A percentile compares a stretch with the other conserved stretches of the same genome.
phyloP scores from a whole-genome alignment of 2,329 filamentous ascomycete species.

The Clonostachys sp. region DNA sequence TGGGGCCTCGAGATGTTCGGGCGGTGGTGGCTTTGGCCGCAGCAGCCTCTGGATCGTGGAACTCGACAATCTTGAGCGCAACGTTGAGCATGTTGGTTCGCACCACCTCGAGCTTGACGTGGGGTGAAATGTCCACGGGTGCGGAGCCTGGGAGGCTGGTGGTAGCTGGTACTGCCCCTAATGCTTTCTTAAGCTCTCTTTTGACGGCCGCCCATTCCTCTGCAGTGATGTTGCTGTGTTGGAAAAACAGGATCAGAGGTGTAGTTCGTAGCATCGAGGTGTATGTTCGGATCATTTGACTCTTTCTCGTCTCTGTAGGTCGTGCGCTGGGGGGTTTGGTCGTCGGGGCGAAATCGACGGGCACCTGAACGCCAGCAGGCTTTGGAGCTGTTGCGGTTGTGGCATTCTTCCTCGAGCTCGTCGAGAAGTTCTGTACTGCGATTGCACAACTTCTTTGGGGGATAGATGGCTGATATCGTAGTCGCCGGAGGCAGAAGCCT shows the following conservation, averaged over 20 bases:
- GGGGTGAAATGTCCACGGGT: slow-evolving; percentile 45
- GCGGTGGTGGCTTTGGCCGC: slow-evolving; percentile 19
- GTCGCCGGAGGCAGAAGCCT: slow-evolving; percentile 15
- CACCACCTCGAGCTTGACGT: slow-evolving; percentile 75
- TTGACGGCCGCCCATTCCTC: slow-evolving; percentile 51
- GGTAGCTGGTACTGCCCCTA: slow-evolving; percentile 33
- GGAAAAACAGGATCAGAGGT: slow-evolving; percentile 80
- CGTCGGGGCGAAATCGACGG: slow-evolving; percentile 50
- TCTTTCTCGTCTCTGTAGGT: slow-evolving; percentile 81
- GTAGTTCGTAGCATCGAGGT: slow-evolving; percentile 82
- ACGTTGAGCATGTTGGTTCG: slow-evolving; percentile 86
- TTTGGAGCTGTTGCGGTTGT: no score
- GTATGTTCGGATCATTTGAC: slow-evolving; percentile 81
- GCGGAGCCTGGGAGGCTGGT: slow-evolving; percentile 14
- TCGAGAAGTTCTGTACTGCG: slow-evolving; percentile 17
- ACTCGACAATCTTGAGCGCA: slow-evolving; percentile 82
- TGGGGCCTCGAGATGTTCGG: slow-evolving; percentile 20
- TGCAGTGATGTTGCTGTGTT: slow-evolving; percentile 65
- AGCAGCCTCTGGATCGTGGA: slow-evolving; percentile 54
- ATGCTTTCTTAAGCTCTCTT: slow-evolving; percentile 34
- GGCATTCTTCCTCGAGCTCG: slow-evolving; percentile 4
- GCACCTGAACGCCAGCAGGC: slow-evolving; percentile 12
- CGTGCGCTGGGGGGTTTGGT: slow-evolving; percentile 86
- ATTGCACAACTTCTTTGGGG: slow-evolving; percentile 9
- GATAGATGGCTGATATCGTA: slow-evolving; percentile 7